Conservation (phyloP, 495 filamentous ascomycete genomes). For the Aspergillus mulundensis region DNA sequence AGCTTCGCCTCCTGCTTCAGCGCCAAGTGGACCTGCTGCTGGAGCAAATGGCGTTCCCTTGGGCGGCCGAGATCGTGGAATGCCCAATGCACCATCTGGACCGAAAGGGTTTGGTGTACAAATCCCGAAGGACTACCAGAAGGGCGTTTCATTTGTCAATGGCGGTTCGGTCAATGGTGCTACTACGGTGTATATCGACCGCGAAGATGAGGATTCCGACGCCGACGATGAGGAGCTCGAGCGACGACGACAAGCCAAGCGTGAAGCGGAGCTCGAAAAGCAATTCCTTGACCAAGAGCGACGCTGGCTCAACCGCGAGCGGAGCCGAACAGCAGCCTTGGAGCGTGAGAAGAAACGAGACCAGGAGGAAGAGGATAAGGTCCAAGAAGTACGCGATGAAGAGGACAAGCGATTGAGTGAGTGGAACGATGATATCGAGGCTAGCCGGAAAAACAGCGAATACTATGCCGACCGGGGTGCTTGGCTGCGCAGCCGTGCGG, state of each 20-base stretch:
- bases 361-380: slow-evolving; percentile 58
- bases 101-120: slow-evolving; percentile 69
- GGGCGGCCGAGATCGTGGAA: slow-evolving; percentile 68
- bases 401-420: slow-evolving; percentile 68
- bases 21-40: slow-evolving; percentile 66
- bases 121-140: slow-evolving; percentile 73
- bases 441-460: slow-evolving; percentile 63
- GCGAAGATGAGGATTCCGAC: slow-evolving; percentile 84
- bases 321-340: slow-evolving; percentile 74
- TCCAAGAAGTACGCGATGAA: slow-evolving; percentile 59
- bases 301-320: slow-evolving; percentile 85
- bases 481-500: slow-evolving; percentile 79
- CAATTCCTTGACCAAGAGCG: slow-evolving; percentile 81
- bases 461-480: slow-evolving; percentile 82
- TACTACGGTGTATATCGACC: slow-evolving; percentile 46
- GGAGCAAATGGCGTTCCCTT: slow-evolving; percentile 81
- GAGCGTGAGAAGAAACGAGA: slow-evolving; percentile 79
- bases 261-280: slow-evolving; percentile 71
- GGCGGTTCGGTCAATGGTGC: slow-evolving; percentile 66
- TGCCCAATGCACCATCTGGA: slow-evolving; percentile 76
- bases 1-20: slow-evolving; percentile 61
- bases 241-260: slow-evolving; percentile 63
- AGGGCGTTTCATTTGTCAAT: slow-evolving; percentile 83
- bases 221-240: slow-evolving; percentile 86
- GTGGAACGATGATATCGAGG: slow-evolving; percentile 89